Base-by-base conservation (phyloP, 2,329 filamentous ascomycete genomes). In the Fusarium succisae region DNA sequence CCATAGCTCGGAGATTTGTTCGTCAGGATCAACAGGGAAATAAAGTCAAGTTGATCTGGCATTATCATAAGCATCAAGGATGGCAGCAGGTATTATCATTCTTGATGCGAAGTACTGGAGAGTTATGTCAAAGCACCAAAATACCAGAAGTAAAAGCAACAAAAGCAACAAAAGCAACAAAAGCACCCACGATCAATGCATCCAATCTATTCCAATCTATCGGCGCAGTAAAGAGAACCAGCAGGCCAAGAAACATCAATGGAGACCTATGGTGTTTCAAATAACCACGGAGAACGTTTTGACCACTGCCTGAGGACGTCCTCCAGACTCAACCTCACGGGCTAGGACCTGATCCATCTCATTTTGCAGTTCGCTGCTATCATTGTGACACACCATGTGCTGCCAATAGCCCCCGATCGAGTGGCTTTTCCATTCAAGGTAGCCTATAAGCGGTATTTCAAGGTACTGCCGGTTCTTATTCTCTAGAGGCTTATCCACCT, bases 401-500 rank as follows among this genome's bases (percentile, higher is more conserved):
- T 3, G 5, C 4, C 18, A 24, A 17, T 17, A 5, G 10, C 6
- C 6, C 14, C 7, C 1, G 22, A 6, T 9, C 18, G 6, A 8
- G 30, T 20, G 6, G 11, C 30, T 37, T 26, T 6, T 26, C 57
- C 57, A 60, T 15, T 60, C 18, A 1, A 60, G 28, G 1, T 12
- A n/a, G 3, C 37, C 45, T 6, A 0, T 8, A 20, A 60, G 14
- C 13, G 57, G 14, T 9, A 60, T 1, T 1, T 53, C 37, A 2
- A 60, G 17, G 4, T 53, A 54, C 26, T 41, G n/a, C 0, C 13
- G 18, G 1, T 32, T 4, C 8, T 15, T 5, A 9, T 43, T 8
- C 0, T 0, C 5, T 6, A 26, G 2, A 12, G 57, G 57, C 24
- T 13, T 24, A 0, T 18, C 8, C 13, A 43, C n/a, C 6, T 4